Conservation (phyloP, 2,329 filamentous ascomycete species). For the Acrodontium crateriforme region DNA sequence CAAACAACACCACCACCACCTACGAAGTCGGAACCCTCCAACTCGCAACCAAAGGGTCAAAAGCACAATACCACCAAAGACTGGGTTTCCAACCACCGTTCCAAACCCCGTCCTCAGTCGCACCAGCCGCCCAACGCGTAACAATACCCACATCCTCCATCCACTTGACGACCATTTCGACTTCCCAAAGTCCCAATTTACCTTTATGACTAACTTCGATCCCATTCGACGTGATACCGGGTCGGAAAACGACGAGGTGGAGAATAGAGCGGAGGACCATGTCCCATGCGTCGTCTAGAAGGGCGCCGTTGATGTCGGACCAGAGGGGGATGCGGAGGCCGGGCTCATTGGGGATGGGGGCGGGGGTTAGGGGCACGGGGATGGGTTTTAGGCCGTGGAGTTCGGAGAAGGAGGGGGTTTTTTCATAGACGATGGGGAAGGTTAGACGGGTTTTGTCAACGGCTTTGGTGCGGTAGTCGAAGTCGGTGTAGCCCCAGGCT, state of each 20-base stretch:
- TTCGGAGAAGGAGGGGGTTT: slow-evolving; percentile 45
- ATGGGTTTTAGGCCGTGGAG: slow-evolving; percentile 38
- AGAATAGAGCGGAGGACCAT: slow-evolving; percentile 37
- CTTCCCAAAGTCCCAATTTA: slow-evolving; percentile 50
- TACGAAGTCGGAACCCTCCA: slow-evolving; percentile 14
- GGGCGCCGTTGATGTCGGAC: slow-evolving; percentile 52
- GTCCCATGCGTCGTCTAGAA: slow-evolving; percentile 49
- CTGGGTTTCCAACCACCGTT: slow-evolving; percentile 30
- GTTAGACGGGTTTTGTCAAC: slow-evolving; percentile 52
- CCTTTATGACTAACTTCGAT: slow-evolving; percentile 44
- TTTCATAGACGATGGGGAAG: slow-evolving; percentile 47
- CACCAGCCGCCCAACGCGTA: slow-evolving; percentile 25
- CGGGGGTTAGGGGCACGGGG: slow-evolving; percentile 12
- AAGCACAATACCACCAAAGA: slow-evolving; percentile 56
- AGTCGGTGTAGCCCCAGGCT: slow-evolving; percentile 56
- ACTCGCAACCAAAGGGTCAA: slow-evolving; percentile 13
- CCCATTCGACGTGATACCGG: slow-evolving; percentile 33
- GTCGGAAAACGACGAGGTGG: neutral
- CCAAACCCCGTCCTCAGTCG: slow-evolving; percentile 19
- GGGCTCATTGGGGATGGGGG: slow-evolving; percentile 6
- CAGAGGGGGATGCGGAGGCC: slow-evolving; percentile 48
- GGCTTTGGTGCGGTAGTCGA: slow-evolving; percentile 56
- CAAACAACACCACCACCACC: no score
- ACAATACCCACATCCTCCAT: slow-evolving; percentile 40
- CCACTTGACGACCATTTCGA: slow-evolving; percentile 46